These are phyloP conservation scores for Aureobasidium melanogenum DNA, from an alignment of 2,329 filamentous ascomycete genomes.

Conservation along the genomic window DNA sequence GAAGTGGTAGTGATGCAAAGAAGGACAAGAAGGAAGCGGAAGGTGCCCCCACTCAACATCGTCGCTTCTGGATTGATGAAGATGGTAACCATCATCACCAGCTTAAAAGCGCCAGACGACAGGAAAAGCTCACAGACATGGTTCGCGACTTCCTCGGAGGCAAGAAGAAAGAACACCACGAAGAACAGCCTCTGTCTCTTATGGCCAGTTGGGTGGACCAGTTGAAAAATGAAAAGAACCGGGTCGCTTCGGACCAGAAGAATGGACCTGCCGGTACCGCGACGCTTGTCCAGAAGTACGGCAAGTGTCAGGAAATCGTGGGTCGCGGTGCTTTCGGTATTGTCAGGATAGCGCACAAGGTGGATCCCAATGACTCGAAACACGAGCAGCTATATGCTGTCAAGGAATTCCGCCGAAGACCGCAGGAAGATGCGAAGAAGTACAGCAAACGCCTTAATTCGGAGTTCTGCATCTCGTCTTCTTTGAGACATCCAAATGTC, in stretches of 20 bases:
- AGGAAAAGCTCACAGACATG: conserved; percentile 92
- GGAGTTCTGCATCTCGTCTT: conserved; percentile 97
- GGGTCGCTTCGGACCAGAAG: conserved; percentile 64
- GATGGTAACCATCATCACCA: conserved; percentile 77
- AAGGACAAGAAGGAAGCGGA: conserved; percentile 16
- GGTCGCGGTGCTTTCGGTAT: conserved; percentile 95
- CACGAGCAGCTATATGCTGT: conserved; percentile 90
- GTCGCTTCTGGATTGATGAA: conserved; percentile 49
- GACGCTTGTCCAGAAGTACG: conserved; percentile 90
- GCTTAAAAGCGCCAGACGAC: conserved; percentile 79
- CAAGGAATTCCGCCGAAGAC: conserved; percentile 92
- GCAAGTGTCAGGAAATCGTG: conserved; percentile 95
- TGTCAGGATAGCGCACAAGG: conserved; percentile 94
- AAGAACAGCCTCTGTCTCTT: conserved; percentile 76
- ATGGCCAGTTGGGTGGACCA: conserved; percentile 97
- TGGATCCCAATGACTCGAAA: conserved; percentile 65
- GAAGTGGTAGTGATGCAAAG: conserved; percentile 25
- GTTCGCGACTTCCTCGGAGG: conserved; percentile 74
- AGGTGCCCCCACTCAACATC: conserved; percentile 18
- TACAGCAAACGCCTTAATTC: conserved; percentile 96
- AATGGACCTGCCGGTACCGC: conserved; percentile 63
- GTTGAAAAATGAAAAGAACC: conserved; percentile 77
- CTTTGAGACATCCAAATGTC: conserved; percentile 90
- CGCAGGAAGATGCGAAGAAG: conserved; percentile 91
- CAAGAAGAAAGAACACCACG: conserved; percentile 65